Percentiles rank a stretch among this genome's conserved stretches.
phyloP scores from a whole-genome alignment of 176 grass and related monocot species.

The Neostapfia colusana region DNA sequence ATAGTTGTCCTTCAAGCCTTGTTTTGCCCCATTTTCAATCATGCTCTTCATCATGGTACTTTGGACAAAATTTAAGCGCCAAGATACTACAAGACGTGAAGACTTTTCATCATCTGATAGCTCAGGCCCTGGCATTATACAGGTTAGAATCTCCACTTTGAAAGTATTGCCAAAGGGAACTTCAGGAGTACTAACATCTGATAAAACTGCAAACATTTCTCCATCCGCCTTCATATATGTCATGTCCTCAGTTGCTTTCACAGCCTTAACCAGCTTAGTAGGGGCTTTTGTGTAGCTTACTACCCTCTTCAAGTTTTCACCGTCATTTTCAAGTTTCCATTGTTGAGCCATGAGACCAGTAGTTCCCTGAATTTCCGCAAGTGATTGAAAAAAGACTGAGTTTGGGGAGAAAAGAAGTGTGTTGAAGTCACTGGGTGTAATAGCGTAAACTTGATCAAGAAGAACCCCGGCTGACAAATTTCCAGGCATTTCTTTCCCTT shows the following conservation, averaged over 20 bases:
- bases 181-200: slow-evolving; percentile 70
- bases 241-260: slow-evolving; percentile 84
- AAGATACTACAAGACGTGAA: slow-evolving; percentile 70
- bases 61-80: slow-evolving; percentile 79
- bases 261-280: slow-evolving; percentile 83
- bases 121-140: slow-evolving; percentile 75
- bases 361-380: slow-evolving; percentile 80
- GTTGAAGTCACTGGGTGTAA: slow-evolving; percentile 70
- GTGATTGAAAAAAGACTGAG: slow-evolving; percentile 74
- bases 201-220: slow-evolving; percentile 60
- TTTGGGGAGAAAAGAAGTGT: slow-evolving; percentile 72
- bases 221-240: slow-evolving; percentile 73
- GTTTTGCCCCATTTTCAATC: slow-evolving; percentile 84
- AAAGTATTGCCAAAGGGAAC: slow-evolving; percentile 87
- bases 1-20: slow-evolving; percentile 83
- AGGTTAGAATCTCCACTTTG: slow-evolving; percentile 66
- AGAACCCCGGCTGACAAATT: slow-evolving; percentile 71
- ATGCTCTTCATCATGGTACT: slow-evolving; percentile 98
- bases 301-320: slow-evolving; percentile 66
- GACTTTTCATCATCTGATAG: slow-evolving; percentile 55
- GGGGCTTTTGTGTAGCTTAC: slow-evolving; percentile 85
- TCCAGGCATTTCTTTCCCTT: slow-evolving; percentile 64
- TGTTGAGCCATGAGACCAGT: slow-evolving; percentile 62
- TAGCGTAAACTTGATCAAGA: slow-evolving; percentile 71
- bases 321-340: slow-evolving; percentile 73